Evolutionary conservation across 371 early-diverging fungal genomes (phyloP).

Genomic region (Lichtheimia ornata): DNA sequence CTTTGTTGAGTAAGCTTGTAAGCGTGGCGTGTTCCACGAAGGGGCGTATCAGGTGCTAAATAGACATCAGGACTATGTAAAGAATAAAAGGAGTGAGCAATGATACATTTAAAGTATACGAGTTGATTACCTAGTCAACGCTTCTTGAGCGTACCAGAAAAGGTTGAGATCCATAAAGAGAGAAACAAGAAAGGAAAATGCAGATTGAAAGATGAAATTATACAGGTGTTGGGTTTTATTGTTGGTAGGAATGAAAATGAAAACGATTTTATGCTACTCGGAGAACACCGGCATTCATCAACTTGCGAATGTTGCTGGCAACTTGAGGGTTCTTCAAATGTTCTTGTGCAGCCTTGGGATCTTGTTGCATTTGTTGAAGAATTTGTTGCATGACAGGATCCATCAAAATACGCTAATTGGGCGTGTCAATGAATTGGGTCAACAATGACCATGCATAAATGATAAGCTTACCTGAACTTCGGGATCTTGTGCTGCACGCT

Average conservation of each 20-base stretch:
- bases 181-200: no score
- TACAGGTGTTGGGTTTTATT: background rate
- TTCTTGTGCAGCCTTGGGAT: conserved; percentile 91
- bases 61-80: background rate
- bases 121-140: background rate
- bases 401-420: conserved; percentile 65
- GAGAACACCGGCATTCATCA: conserved; percentile 89
- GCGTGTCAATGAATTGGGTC: background rate
- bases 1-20: background rate
- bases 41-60: background rate
- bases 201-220: background rate
- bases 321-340: conserved; percentile 91
- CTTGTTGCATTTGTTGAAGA: conserved; percentile 94
- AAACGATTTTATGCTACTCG: conserved; percentile 54
- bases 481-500: conserved; percentile 89
- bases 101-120: background rate
- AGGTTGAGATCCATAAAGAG: background rate
- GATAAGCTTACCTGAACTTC: conserved; percentile 69
- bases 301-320: conserved; percentile 92
- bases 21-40: background rate
- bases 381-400: conserved; percentile 98
- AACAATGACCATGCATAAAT: background rate
- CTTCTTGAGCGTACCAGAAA: background rate
- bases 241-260: background rate
- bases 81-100: background rate